Conservation (phyloP, 1,284 basidiomycete species). For the Phellinidium pouzarii region DNA sequence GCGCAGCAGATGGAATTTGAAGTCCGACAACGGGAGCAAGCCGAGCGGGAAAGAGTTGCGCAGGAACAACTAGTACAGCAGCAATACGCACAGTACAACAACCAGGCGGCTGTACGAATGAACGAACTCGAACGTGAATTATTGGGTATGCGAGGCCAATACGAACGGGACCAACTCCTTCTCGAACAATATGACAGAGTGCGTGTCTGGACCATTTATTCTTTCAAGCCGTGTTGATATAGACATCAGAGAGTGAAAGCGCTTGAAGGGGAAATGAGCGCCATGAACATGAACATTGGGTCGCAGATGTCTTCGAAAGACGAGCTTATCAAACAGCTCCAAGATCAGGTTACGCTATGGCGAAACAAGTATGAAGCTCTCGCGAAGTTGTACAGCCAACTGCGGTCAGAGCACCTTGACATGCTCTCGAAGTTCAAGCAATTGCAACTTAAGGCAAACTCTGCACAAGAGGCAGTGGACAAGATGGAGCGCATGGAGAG, state of each 20-base stretch:
- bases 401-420: constrained; percentile 95
- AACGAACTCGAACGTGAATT: constrained; percentile 87
- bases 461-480: constrained; percentile 98
- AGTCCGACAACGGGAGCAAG: constrained; percentile 82
- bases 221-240: constrained; percentile 11
- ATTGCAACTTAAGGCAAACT: constrained; percentile 96
- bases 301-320: constrained; percentile 92
- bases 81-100: constrained; percentile 71
- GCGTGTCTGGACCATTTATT: constrained; percentile 31
- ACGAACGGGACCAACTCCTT: constrained; percentile 96
- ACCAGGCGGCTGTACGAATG: constrained; percentile 61
- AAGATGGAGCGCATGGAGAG: constrained; percentile 99
- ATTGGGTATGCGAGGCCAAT: constrained; percentile 92
- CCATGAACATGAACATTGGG: constrained; percentile 74
- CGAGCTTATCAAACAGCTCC: constrained; percentile 91
- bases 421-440: constrained; percentile 97
- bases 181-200: constrained; percentile 96
- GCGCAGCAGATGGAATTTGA: constrained; percentile 89
- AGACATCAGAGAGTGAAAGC: constrained; percentile 82
- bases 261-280: constrained; percentile 85
- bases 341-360: constrained; percentile 96
- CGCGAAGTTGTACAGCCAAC: constrained; percentile 97
- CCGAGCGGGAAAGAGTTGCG: constrained; percentile 81
- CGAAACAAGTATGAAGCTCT: constrained; percentile 98
- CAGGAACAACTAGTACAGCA: constrained; percentile 83